Evolutionary conservation across 2,329 filamentous ascomycete genomes (phyloP).

Genomic region (Apiospora pterosperma): DNA sequence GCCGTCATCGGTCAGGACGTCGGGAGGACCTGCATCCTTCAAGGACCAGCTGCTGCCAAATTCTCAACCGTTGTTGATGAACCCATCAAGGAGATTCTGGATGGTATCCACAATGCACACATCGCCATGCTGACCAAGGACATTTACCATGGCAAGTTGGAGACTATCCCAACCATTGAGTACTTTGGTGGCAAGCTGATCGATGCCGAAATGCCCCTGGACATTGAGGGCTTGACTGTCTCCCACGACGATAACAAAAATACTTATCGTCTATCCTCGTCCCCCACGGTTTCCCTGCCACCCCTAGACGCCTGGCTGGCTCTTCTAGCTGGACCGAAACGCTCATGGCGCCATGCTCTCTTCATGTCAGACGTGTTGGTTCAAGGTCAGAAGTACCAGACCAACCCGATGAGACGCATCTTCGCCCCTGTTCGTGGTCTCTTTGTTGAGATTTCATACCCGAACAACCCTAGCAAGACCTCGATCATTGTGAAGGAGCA

Average conservation of each 20-base stretch:
- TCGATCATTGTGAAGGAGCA: constrained; percentile 86
- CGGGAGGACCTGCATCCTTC: constrained; percentile 90
- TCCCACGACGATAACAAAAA: constrained; percentile 73
- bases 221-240: constrained; percentile 82
- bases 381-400: constrained; percentile 95
- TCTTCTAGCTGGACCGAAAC: constrained; percentile 77
- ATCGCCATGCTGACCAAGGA: constrained; percentile 78
- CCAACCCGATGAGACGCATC: constrained; percentile 90
- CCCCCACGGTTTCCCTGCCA: constrained; percentile 71
- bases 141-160: constrained; percentile 71
- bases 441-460: constrained; percentile 81
- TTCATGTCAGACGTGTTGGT: constrained; percentile 92
- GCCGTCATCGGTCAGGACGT: constrained; percentile 96
- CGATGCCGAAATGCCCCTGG: constrained; percentile 66
- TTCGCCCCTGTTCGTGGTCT: constrained; percentile 83
- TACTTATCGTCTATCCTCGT: constrained; percentile 77
- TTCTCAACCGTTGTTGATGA: constrained; percentile 89
- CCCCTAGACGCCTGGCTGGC: constrained; percentile 81
- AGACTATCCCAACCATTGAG: constrained; percentile 78
- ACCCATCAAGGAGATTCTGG: constrained; percentile 91
- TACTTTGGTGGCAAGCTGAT: constrained; percentile 92
- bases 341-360: constrained; percentile 92
- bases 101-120: constrained; percentile 84
- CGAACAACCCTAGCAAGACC: constrained; percentile 79
- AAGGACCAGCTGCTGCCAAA: constrained; percentile 88